Evolutionary conservation across 805 yeast species (phyloP).

Genomic region (Schwanniomyces polymorphus): DNA sequence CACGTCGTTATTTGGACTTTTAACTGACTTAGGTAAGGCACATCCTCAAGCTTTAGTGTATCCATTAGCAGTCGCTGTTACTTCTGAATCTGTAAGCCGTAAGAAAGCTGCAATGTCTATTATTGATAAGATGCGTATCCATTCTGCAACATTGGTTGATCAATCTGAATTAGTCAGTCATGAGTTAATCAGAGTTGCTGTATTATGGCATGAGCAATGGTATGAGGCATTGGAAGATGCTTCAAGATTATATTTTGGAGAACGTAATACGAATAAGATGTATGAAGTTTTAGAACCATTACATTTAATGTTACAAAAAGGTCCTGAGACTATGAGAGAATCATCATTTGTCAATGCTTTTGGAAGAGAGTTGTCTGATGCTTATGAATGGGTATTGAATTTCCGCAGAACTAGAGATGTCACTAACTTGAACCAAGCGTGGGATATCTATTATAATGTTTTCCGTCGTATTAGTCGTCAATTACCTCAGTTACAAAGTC

Average conservation of each 20-base stretch:
- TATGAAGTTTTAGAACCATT: slow-evolving; percentile 85
- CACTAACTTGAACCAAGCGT: slow-evolving; percentile 90
- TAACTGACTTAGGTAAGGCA: slow-evolving; percentile 87
- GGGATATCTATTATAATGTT: slow-evolving; percentile 95
- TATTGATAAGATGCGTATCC: slow-evolving; percentile 88
- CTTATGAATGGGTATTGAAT: slow-evolving; percentile 89
- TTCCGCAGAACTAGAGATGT: slow-evolving; percentile 83
- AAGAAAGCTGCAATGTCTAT: slow-evolving; percentile 90
- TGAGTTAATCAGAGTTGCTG: slow-evolving; percentile 92
- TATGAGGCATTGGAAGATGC: slow-evolving; percentile 98
- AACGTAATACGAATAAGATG: slow-evolving; percentile 93
- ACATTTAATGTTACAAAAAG: slow-evolving; percentile 78
- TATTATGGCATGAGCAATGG: slow-evolving; percentile 97
- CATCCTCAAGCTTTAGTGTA: slow-evolving; percentile 97
- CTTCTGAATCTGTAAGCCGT: slow-evolving; percentile 86
- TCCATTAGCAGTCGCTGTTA: slow-evolving; percentile 93
- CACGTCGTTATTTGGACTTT: slow-evolving; percentile 70
- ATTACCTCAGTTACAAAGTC: slow-evolving; percentile 78
- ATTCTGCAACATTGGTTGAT: slow-evolving; percentile 79
- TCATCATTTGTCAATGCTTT: slow-evolving; percentile 89
- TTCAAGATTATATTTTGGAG: slow-evolving; percentile 88
- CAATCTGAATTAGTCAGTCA: slow-evolving; percentile 94
- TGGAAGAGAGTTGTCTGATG: slow-evolving; percentile 90
- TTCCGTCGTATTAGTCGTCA: slow-evolving; percentile 90
- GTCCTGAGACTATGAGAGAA: slow-evolving; percentile 92